Conservation (phyloP, 2,329 filamentous ascomycete species). For the Emydomyces testavorans region DNA sequence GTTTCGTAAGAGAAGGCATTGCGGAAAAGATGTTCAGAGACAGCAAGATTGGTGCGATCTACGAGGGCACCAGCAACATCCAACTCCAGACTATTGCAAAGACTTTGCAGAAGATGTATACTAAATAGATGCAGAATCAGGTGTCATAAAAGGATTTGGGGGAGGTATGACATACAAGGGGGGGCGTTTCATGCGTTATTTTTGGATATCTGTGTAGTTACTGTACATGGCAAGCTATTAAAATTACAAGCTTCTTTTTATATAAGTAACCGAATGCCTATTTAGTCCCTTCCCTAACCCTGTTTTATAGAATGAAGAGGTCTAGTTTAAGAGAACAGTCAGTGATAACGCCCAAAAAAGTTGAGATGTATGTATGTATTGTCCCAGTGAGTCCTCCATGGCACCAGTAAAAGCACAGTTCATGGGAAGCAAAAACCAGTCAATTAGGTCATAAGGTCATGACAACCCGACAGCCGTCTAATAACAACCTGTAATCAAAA, state of each 20-base stretch:
- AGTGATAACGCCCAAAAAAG: too few species aligned
- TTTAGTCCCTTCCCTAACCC: too few species aligned
- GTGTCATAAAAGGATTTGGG: slow-evolving; percentile 2
- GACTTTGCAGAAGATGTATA: slow-evolving; percentile 58
- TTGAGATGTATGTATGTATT: too few species aligned
- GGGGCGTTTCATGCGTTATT: slow-evolving; percentile 8
- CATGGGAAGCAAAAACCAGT: not conserved
- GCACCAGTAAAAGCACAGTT: too few species aligned
- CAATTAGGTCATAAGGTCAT: not conserved
- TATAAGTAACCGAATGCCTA: not conserved
- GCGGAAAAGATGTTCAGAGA: slow-evolving; percentile 98
- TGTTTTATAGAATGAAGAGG: too few species aligned
- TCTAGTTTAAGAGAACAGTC: too few species aligned
- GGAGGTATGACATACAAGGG: not conserved
- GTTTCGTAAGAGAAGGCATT: slow-evolving; percentile 88
- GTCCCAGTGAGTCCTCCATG: too few species aligned
- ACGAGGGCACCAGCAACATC: slow-evolving; percentile 68
- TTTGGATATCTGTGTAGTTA: slow-evolving; percentile 9
- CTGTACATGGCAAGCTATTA: slow-evolving; percentile 3
- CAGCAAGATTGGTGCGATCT: slow-evolving; percentile 97
- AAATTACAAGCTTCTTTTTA: not conserved
- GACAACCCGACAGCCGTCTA: not conserved
- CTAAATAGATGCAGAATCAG: slow-evolving; percentile 33
- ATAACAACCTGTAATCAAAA: not conserved
- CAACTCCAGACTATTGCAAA: slow-evolving; percentile 61